Conservation (phyloP, 768 basidiomycete genomes). For the Termitomyces sp. region DNA sequence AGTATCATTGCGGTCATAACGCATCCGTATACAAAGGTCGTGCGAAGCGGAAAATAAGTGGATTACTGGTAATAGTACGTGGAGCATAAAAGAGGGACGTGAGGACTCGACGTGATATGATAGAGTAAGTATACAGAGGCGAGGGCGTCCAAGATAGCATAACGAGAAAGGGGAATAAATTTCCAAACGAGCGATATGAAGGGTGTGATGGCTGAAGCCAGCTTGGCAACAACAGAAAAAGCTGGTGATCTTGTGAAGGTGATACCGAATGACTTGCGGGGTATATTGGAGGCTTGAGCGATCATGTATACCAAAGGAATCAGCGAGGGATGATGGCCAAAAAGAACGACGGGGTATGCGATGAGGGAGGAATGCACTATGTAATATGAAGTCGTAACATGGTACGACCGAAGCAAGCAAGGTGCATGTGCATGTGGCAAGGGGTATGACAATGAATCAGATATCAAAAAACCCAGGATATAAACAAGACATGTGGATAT, state of each 20-base stretch:
- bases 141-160: conserved; percentile 5
- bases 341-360: conserved; percentile 5
- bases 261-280: conserved; percentile 21
- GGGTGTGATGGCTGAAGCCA: not conserved
- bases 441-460: conserved; percentile 10
- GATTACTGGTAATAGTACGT: conserved; percentile 9
- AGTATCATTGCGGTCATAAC: conserved; percentile 14
- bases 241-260: conserved; percentile 7
- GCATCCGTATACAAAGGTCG: conserved; percentile 11
- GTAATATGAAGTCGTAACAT: not conserved
- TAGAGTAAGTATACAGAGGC: conserved; percentile 2
- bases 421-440: conserved; percentile 2
- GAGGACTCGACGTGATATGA: conserved; percentile 3
- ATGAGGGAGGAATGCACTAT: not conserved
- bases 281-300: conserved; percentile 20
- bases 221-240: not conserved
- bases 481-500: conserved; percentile 11
- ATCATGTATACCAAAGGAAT: conserved; percentile 17
- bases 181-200: conserved; percentile 6
- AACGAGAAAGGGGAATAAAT: conserved; percentile 1
- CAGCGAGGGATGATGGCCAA: conserved; percentile 14
- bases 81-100: not conserved
- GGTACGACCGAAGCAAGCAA: not conserved
- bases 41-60: conserved; percentile 7
- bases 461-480: conserved; percentile 10